These are phyloP conservation scores for Trichosporon sp. DNA, from an alignment of 1,284 basidiomycete species.

Conservation along the genomic window DNA sequence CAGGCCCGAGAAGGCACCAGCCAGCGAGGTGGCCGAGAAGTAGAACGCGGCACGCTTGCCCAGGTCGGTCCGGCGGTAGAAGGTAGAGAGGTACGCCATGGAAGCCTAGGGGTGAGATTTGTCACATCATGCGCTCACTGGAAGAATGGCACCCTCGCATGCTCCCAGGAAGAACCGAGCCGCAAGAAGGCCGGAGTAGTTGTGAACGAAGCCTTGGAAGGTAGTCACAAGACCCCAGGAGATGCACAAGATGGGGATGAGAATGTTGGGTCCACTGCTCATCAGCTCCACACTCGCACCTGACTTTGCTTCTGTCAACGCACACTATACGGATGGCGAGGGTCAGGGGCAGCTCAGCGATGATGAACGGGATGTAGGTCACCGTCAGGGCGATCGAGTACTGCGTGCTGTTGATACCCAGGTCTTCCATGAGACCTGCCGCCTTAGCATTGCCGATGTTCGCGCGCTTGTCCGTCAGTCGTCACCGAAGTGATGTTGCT, in stretches of 20 bases:
- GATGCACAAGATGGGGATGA: constrained; percentile 55
- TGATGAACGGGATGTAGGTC: constrained; percentile 32
- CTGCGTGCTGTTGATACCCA: constrained; percentile 24
- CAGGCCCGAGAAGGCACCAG: constrained; percentile 48
- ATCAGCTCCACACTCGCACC: too few relatives aligned
- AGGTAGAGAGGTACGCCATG: constrained; percentile 51
- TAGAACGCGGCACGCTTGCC: constrained; percentile 54
- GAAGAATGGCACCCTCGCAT: constrained; percentile 63
- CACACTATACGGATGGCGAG: constrained; percentile 19
- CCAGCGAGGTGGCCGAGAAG: constrained; percentile 53
- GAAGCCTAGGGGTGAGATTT: constrained; percentile 6
- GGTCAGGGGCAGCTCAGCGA: constrained; percentile 28
- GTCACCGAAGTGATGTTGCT: neutral
- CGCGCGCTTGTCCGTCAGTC: constrained; percentile 21
- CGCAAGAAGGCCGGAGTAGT: constrained; percentile 58
- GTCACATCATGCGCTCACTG: constrained; percentile 43
- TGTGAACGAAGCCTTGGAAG: constrained; percentile 55
- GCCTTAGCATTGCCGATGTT: constrained; percentile 57
- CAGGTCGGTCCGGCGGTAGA: constrained; percentile 54
- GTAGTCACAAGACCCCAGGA: constrained; percentile 58
- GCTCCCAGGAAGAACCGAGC: constrained; percentile 61
- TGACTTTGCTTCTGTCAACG: too few relatives aligned
- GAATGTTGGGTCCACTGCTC: constrained; percentile 25
- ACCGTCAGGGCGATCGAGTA: constrained; percentile 29
- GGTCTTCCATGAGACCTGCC: constrained; percentile 51